These are phyloP conservation scores for Annulohypoxylon truncatum DNA, from an alignment of 2,329 filamentous ascomycete genomes.

Conservation along the genomic window DNA sequence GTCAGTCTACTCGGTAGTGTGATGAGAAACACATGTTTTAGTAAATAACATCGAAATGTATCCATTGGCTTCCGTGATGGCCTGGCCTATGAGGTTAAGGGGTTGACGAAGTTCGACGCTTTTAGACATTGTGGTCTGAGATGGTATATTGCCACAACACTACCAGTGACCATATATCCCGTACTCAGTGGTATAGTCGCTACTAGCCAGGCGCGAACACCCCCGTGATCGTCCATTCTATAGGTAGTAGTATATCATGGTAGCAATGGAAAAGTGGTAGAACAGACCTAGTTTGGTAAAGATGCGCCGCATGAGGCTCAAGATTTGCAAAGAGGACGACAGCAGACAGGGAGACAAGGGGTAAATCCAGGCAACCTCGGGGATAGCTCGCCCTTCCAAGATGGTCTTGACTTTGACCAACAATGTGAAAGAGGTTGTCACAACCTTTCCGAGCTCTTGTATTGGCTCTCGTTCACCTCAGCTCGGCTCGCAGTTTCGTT, in stretches of 20 bases:
- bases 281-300: background rate
- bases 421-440: background rate
- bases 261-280: background rate
- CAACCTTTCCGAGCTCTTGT: background rate
- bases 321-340: slow-evolving; percentile 3
- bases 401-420: background rate
- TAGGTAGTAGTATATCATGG: background rate
- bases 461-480: background rate
- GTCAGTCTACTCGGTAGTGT: background rate
- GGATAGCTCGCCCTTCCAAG: slow-evolving; percentile 1
- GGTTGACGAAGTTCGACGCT: background rate
- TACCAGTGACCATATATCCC: background rate
- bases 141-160: background rate
- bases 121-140: background rate
- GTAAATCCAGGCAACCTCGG: background rate
- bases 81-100: background rate
- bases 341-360: background rate
- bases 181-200: too few species aligned
- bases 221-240: background rate
- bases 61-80: background rate
- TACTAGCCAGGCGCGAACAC: background rate
- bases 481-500: slow-evolving; percentile 5
- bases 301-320: background rate
- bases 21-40: background rate
- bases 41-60: background rate